These are phyloP conservation scores for Fistulifera solaris DNA, from an alignment of 108 stramenopile genomes.

Conservation along the genomic window DNA sequence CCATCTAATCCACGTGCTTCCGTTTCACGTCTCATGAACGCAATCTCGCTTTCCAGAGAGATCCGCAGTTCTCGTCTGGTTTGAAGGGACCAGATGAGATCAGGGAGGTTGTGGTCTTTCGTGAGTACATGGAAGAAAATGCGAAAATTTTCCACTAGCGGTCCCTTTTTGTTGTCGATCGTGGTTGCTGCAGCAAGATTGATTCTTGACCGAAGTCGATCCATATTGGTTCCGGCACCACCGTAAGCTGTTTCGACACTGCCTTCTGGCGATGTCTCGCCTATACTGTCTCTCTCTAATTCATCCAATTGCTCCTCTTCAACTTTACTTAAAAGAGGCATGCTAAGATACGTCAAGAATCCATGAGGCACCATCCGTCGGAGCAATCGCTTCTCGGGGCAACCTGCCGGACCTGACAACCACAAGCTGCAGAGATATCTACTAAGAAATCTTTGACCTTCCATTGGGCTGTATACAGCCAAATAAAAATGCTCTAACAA, in stretches of 20 bases:
- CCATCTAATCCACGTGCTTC: slow-evolving; percentile 39
- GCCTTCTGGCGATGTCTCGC: slow-evolving; percentile 7
- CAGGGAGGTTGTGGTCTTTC: slow-evolving; percentile 63
- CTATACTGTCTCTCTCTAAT: slow-evolving; percentile 39
- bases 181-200: slow-evolving; percentile 17
- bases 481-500: slow-evolving; percentile 69
- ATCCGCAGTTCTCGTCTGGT: slow-evolving; percentile 66
- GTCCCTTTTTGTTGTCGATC: not conserved
- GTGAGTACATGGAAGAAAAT: slow-evolving; percentile 15
- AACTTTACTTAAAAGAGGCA: slow-evolving; percentile 49
- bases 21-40: slow-evolving; percentile 40
- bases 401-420: slow-evolving; percentile 53
- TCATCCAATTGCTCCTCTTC: slow-evolving; percentile 69
- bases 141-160: slow-evolving; percentile 26
- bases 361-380: slow-evolving; percentile 60
- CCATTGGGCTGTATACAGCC: slow-evolving; percentile 61
- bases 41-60: slow-evolving; percentile 60
- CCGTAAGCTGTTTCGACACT: not conserved
- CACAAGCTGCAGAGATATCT: slow-evolving; percentile 74
- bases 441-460: slow-evolving; percentile 58
- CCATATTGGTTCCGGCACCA: slow-evolving; percentile 39
- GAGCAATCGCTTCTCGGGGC: slow-evolving; percentile 55
- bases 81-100: slow-evolving; percentile 79
- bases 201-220: slow-evolving; percentile 46
- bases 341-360: slow-evolving; percentile 57